Percentiles rank a stretch among this genome's conserved stretches.
Evolutionary conservation across 495 filamentous ascomycete genomes (phyloP).

Genomic region (Trichocladium uniseriatum): DNA sequence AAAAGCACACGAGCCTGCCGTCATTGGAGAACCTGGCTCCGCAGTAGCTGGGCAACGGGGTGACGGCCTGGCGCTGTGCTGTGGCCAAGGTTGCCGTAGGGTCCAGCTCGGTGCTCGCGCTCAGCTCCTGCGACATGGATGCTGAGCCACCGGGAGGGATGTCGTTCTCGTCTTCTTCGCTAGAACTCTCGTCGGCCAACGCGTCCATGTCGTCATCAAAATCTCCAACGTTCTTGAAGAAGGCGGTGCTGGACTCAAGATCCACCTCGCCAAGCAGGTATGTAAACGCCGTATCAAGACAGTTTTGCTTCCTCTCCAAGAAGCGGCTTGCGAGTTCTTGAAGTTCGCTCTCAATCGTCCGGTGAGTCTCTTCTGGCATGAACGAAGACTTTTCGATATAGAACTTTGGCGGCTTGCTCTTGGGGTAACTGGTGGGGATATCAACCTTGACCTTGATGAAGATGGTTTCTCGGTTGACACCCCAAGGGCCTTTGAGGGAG

Average conservation of each 20-base stretch:
- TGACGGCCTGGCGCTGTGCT: conserved; percentile 62
- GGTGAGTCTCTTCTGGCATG: conserved; percentile 59
- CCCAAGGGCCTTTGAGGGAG: conserved; percentile 85
- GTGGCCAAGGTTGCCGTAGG: conserved; percentile 39
- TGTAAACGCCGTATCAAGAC: conserved; percentile 69
- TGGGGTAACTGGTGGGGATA: conserved; percentile 73
- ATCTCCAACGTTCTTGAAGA: conserved; percentile 54
- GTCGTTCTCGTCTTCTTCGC: conserved; percentile 71
- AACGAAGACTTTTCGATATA: conserved; percentile 68
- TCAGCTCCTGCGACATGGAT: conserved; percentile 48
- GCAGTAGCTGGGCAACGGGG: conserved; percentile 65
- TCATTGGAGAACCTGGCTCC: conserved; percentile 69
- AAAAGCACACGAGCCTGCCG: conserved; percentile 78
- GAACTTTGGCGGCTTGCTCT: conserved; percentile 54
- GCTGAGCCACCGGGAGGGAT: conserved; percentile 45
- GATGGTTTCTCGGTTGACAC: conserved; percentile 53
- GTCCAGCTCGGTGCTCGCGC: conserved; percentile 41
- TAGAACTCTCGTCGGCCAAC: conserved; percentile 60
- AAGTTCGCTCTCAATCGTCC: conserved; percentile 56
- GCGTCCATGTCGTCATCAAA: conserved; percentile 52
- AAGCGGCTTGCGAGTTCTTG: conserved; percentile 61
- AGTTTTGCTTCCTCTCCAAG: conserved; percentile 59
- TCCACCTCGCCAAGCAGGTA: conserved; percentile 79
- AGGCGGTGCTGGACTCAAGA: conserved; percentile 62
- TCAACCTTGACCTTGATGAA: conserved; percentile 72